Base-by-base conservation (phyloP, 768 basidiomycete species). In the Mycena amicta region DNA sequence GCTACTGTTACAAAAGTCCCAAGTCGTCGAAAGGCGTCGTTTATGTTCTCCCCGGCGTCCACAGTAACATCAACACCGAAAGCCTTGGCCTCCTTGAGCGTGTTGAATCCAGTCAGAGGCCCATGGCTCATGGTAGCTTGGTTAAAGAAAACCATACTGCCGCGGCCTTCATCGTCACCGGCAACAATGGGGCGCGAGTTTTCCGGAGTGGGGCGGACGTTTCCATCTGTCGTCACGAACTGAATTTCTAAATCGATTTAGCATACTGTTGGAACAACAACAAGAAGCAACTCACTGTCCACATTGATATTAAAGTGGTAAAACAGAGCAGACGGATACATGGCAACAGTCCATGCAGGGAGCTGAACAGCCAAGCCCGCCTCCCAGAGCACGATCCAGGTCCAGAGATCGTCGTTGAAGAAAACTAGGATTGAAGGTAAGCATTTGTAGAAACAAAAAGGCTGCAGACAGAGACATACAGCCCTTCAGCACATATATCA, bases 21-120 rank as follows among this genome's bases (percentile, higher is more conserved):
- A n/a, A n/a, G n/a, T n/a, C n/a, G n/a, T n/a, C n/a, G n/a, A n/a
- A n/a, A n/a, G n/a, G n/a, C n/a, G n/a, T n/a, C n/a, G n/a, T n/a
- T n/a, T n/a, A n/a, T n/a, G n/a, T n/a, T n/a, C n/a, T n/a, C n/a
- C n/a, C n/a, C n/a, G n/a, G n/a, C n/a, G n/a, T n/a, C n/a, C n/a
- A n/a, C n/a, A n/a, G n/a, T n/a, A n/a, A n/a, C n/a, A n/a, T n/a
- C n/a, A n/a, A n/a, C n/a, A n/a, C n/a, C n/a, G n/a, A n/a, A n/a
- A n/a, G n/a, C n/a, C 93, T 52, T 82, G 15, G 81, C 60, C 81
- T 93, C 37, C 31, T 5, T 20, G 6, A 49, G 26, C 8, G 47
- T 49, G 26, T 49, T 23, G 11, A 6, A 28, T 12, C 26, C 26
- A 13, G 47, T 49, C 25, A 49, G 26, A 3, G 59, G 45, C 2